Evolutionary conservation across 805 yeast genomes (phyloP).

Genomic region (Brettanomyces nanus): DNA sequence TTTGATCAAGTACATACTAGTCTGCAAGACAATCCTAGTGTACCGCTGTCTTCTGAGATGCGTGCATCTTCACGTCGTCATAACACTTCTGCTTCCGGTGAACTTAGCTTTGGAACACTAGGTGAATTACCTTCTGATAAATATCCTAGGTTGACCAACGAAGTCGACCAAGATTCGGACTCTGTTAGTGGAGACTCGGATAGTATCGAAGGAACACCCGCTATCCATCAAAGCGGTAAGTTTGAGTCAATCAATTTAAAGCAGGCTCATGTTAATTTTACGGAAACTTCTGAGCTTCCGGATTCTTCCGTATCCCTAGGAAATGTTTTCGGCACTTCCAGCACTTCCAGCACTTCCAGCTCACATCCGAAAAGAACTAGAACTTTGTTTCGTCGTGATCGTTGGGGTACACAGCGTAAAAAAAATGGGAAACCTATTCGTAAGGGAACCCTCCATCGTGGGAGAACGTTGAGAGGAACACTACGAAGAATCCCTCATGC

Average conservation of each 20-base stretch:
- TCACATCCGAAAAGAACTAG: conserved; percentile 26
- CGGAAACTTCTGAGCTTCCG: not conserved
- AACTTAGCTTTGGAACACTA: conserved; percentile 1
- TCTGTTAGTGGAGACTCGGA: not conserved
- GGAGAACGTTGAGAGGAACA: conserved; percentile 41
- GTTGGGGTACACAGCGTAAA: conserved; percentile 89
- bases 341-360: too few species aligned
- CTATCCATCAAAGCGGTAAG: not conserved
- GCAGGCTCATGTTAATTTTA: conserved; percentile 3
- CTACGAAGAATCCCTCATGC: conserved; percentile 17
- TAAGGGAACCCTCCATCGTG: conserved; percentile 25
- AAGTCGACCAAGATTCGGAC: too few species aligned
- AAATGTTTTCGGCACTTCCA: too few species aligned
- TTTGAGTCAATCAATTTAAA: conserved; percentile 1
- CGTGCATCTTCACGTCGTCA: too few species aligned
- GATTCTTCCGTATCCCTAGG: conserved; percentile 1
- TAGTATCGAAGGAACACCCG: not conserved
- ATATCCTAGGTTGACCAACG: too few species aligned
- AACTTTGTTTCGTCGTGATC: conserved; percentile 59
- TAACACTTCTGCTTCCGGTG: too few species aligned
- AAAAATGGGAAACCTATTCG: conserved; percentile 54
- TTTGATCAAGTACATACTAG: not conserved
- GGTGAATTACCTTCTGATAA: not conserved
- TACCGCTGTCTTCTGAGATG: too few species aligned
- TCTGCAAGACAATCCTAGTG: too few species aligned